These are phyloP conservation scores for Phalaenopsis hybrid DNA, from an alignment of 116 monocot genomes.

Conservation along the genomic window DNA sequence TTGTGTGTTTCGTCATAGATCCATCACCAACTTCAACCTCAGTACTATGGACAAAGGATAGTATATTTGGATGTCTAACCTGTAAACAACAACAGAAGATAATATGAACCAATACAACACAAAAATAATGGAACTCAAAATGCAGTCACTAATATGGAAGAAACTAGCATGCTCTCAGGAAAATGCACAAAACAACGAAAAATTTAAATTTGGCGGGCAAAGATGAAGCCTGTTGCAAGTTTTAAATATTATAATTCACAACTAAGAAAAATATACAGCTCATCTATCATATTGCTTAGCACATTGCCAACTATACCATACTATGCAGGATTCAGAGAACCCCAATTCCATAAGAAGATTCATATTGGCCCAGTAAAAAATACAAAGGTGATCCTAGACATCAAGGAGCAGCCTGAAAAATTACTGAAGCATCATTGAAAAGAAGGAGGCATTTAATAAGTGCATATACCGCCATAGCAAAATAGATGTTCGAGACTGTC, in stretches of 20 bases:
- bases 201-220: neutral
- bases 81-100: constrained; percentile 24
- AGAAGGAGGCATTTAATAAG: neutral
- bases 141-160: neutral
- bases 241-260: neutral
- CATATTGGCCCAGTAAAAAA: neutral
- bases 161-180: neutral
- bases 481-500: neutral
- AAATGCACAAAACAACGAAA: neutral
- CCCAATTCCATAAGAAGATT: neutral
- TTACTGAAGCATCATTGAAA: neutral
- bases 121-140: neutral
- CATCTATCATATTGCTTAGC: neutral
- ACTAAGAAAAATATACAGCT: neutral
- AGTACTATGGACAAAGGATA: constrained; percentile 92
- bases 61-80: constrained; percentile 98
- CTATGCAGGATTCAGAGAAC: neutral
- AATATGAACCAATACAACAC: neutral
- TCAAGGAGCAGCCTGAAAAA: neutral
- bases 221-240: neutral
- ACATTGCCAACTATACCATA: neutral
- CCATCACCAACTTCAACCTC: constrained; percentile 82
- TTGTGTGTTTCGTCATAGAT: constrained; percentile 49
- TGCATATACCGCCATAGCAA: neutral
- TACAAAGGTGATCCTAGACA: neutral